Base-by-base conservation (phyloP, 305 asterid genomes). In the Stenogyne calaminthoides region DNA sequence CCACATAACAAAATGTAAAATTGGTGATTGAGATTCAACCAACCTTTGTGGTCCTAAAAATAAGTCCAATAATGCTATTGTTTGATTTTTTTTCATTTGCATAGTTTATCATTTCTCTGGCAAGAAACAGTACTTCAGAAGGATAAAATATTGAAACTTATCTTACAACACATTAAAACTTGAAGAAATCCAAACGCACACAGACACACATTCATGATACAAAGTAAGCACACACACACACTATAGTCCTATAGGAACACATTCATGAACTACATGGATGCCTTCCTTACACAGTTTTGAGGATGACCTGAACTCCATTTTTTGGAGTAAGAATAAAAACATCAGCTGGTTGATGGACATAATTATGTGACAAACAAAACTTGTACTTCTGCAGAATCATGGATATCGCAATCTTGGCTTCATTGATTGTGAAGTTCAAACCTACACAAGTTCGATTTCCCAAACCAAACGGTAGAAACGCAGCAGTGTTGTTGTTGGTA, bases 371-470 rank as follows among this genome's bases (percentile, higher is more conserved):
- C 62, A 86, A 66, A 15, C 46, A 60, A 32, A 86, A 69, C 82
- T 80, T 78, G 77, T 74, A 88, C 19, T 84, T 84, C 59, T 86
- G 89, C 72, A 90, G 69, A 71, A 90, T 84, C 91, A 88, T 88
- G 0, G 92, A 90, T 4, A 88, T 73, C 0, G 86, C 81, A 69
- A 90, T 70, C 83, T 90, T 90, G 29, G 88, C 83, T 81, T 90
- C 96, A 39, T 79, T 83, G 8, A 82, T 85, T 18, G 95, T 80
- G 70, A 90, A 86, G 74, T 88, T 88, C 61, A 84, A 64, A 7
- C 96, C 94, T 3, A 86, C 94, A 70, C 96, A 89, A 79, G 90
- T 86, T 25, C 90, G 75, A 47, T 85, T 84, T 36, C 94, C 96
- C 78, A 82, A 16, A 5, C 94, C 96, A 7, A 89, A 89, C 1